Percentiles rank a stretch among this genome's conserved stretches.
These are phyloP conservation scores for Gnomoniopsis smithogilvyi DNA, from an alignment of 2,329 filamentous ascomycete species.

Conservation along the genomic window DNA sequence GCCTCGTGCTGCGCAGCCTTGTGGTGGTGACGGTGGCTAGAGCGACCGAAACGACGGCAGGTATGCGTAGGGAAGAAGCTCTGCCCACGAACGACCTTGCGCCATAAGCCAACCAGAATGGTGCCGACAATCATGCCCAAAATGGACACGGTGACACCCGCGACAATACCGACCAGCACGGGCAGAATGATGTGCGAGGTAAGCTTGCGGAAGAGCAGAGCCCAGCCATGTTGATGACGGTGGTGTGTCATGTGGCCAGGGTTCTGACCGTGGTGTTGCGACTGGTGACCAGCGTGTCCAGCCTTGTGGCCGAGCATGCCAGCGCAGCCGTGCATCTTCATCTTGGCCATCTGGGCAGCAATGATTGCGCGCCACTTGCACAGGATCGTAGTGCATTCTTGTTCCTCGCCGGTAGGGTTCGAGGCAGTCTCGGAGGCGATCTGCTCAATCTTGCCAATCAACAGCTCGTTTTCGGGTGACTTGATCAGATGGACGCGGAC, in stretches of 20 bases:
- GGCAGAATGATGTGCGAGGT: constrained; percentile 64
- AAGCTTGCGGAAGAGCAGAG: constrained; percentile 51
- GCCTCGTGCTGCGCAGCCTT: constrained; percentile 37
- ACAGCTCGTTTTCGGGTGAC: constrained; percentile 50
- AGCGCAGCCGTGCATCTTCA: constrained; percentile 39
- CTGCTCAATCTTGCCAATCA: constrained; percentile 48
- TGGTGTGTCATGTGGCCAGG: constrained; percentile 4
- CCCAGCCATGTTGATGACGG: constrained; percentile 32
- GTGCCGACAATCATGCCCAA: constrained; percentile 66
- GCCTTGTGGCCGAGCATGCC: constrained; percentile 28
- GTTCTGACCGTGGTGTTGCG: constrained; percentile 23
- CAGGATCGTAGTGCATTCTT: constrained; percentile 40
- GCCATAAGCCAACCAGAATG: constrained; percentile 57
- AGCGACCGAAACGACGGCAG: constrained; percentile 27
- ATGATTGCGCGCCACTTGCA: constrained; percentile 55
- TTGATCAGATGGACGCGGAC: constrained; percentile 62
- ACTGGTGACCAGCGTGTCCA: constrained; percentile 11
- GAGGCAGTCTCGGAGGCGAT: constrained; percentile 26
- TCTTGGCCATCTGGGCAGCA: constrained; percentile 36
- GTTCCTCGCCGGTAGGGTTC: constrained; percentile 27
- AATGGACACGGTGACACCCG: constrained; percentile 59
- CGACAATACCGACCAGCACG: constrained; percentile 64
- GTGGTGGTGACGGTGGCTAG: constrained; percentile 15
- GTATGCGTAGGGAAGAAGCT: constrained; percentile 27
- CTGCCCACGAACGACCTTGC: constrained; percentile 47